Percentiles rank a stretch among this genome's conserved stretches.
phyloP scores from a whole-genome alignment of 2,329 filamentous ascomycete genomes.

The Helicocarpus griseus region DNA sequence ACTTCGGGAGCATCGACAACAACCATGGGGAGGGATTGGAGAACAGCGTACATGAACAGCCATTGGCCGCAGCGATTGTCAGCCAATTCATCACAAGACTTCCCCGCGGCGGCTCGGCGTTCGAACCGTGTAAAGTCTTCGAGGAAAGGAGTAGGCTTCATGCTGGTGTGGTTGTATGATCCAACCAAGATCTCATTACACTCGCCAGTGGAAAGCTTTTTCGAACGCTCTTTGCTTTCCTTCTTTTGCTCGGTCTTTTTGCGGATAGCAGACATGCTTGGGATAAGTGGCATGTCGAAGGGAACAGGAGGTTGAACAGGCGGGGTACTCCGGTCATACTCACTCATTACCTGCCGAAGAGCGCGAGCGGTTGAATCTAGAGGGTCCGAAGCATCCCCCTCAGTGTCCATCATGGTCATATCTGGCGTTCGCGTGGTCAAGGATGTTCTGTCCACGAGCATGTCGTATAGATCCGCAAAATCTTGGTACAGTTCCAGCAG shows the following conservation, averaged over 20 bases:
- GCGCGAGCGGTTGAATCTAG: conserved; percentile 57
- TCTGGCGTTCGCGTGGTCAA: conserved; percentile 72
- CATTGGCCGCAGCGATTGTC: conserved; percentile 42
- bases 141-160: conserved; percentile 38
- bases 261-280: conserved; percentile 56
- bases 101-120: conserved; percentile 34
- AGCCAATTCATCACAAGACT: conserved; percentile 34
- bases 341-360: conserved; percentile 67
- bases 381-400: conserved; percentile 37
- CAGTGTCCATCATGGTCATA: conserved; percentile 47
- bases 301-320: conserved; percentile 86
- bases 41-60: conserved; percentile 42
- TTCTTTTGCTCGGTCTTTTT: conserved; percentile 60
- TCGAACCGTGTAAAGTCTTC: conserved; percentile 41
- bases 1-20: conserved; percentile 41
- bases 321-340: conserved; percentile 81
- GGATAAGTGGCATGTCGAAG: conserved; percentile 74
- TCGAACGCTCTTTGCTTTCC: conserved; percentile 59
- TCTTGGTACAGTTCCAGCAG: conserved; percentile 76
- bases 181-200: conserved; percentile 66
- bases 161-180: conserved; percentile 69
- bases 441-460: conserved; percentile 69
- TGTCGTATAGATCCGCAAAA: conserved; percentile 76
- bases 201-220: conserved; percentile 69
- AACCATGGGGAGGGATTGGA: conserved; percentile 40